Base-by-base conservation (phyloP, 2,329 filamentous ascomycete genomes). In the Fusarium anthophilum region DNA sequence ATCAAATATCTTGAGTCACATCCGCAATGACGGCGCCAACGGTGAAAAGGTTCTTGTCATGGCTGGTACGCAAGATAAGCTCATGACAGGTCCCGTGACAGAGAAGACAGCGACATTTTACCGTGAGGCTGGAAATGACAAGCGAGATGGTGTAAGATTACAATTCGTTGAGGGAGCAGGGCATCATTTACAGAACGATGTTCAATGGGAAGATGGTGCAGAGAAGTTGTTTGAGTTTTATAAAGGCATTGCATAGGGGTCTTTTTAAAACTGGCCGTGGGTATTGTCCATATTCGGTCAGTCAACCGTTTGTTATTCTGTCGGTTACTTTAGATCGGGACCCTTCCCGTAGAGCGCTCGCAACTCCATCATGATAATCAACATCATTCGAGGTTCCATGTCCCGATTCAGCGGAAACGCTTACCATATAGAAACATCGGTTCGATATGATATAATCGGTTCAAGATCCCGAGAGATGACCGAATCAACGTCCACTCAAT, bases 171-270 rank as follows among this genome's bases (percentile, higher is more conserved):
- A 82, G 7, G 83, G 82, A 6, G 81, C 86, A 8, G 87, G 84
- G 5, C 87, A 90, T 76, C 87, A 90, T 78, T 69, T 89, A 50
- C 86, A 89, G 76, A 88, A 89, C 63, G 87, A 89, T 73, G 78
- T 84, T 17, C 81, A 82, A 44, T 88, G 86, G 85, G 79, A 87
- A 61, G 76, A 82, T 6, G 87, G 87, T 2, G 86, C 85, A 2
- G 77, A 80, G 59, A 86, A 85, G 69, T 63, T 89, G 37, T 72
- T 85, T 28, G 76, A 73, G 0, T 89, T 87, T 76, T 81, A 84
- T 44, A 58, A 69, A 38, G 76, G 74, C 2, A 69, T 78, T 58
- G 61, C 58, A 32, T 71, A 37, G 50, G 32, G 26, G 13, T 24
- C 4, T 17, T 38, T 2, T 20, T 9, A 22, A 15, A n/a, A 50